Evolutionary conservation across 192 early-diverging fungal species (phyloP).

Genomic region (Backusella liffmaniae): DNA sequence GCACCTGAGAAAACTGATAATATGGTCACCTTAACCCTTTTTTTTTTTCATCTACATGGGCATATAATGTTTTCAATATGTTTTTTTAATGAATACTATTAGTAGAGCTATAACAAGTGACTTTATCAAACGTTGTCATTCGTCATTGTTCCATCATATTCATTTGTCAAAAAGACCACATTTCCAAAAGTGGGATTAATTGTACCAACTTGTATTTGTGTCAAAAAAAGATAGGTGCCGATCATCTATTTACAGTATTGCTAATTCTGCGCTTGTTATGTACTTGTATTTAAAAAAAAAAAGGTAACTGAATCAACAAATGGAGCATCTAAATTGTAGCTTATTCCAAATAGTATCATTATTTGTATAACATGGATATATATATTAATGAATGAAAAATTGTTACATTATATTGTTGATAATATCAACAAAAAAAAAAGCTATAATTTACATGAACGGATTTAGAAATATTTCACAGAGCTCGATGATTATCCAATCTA

Average conservation of each 20-base stretch:
- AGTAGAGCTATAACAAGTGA: neutral
- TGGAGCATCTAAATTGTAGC: too few species aligned
- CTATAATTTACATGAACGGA: neutral
- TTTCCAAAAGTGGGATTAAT: neutral
- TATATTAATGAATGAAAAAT: neutral
- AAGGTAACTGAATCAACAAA: too few species aligned
- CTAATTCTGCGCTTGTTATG: too few species aligned
- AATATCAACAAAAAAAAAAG: neutral
- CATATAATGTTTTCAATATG: too few species aligned
- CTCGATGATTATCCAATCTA: neutral
- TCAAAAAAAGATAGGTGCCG: neutral
- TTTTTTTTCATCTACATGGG: neutral
- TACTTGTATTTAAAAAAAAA: too few species aligned
- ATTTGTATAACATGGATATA: neutral
- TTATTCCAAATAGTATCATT: neutral
- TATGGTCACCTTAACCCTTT: neutral
- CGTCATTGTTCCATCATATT: neutral
- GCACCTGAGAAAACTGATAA: neutral
- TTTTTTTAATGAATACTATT: neutral
- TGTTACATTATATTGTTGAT: neutral
- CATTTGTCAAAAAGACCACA: neutral
- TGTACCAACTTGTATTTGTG: neutral
- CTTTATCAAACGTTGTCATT: neutral
- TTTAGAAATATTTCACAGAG: neutral
- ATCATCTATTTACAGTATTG: neutral